Evolutionary conservation across 2,329 filamentous ascomycete genomes (phyloP).

Genomic region (Xylaria arbuscula): DNA sequence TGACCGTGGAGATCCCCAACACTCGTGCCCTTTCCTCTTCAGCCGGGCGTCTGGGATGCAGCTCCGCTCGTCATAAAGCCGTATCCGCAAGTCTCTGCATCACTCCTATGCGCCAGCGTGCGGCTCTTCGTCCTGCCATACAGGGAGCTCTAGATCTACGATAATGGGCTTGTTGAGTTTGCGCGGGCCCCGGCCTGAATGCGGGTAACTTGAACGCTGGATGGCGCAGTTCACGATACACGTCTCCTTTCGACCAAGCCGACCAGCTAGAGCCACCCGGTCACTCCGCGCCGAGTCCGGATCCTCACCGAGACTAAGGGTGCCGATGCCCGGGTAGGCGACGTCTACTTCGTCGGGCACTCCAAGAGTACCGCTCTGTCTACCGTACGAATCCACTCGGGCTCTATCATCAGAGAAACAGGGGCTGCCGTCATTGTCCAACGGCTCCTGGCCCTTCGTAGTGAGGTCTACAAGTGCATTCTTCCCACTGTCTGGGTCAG

Average conservation of each 20-base stretch:
- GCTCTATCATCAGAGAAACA: background rate
- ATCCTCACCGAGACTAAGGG: slow-evolving; percentile 56
- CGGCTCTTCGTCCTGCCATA: slow-evolving; percentile 55
- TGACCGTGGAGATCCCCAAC: slow-evolving; percentile 3
- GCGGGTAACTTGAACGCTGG: slow-evolving; percentile 74
- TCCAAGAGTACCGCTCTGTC: background rate
- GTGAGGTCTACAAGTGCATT: slow-evolving; percentile 73
- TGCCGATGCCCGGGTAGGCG: slow-evolving; percentile 43
- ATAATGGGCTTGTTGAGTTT: slow-evolving; percentile 82
- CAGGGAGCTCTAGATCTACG: slow-evolving; percentile 80
- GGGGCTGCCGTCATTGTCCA: slow-evolving; percentile 59
- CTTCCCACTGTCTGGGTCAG: slow-evolving; percentile 65
- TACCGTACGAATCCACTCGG: background rate
- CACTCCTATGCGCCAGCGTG: background rate
- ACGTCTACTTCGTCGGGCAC: slow-evolving; percentile 1
- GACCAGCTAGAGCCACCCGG: slow-evolving; percentile 53
- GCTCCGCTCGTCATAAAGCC: slow-evolving; percentile 17
- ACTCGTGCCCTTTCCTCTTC: slow-evolving; percentile 4
- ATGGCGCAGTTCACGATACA: slow-evolving; percentile 85
- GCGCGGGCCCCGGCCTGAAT: slow-evolving; percentile 63
- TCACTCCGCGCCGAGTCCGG: slow-evolving; percentile 57
- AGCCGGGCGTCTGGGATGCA: background rate
- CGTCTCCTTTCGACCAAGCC: slow-evolving; percentile 70
- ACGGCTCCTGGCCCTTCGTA: slow-evolving; percentile 52
- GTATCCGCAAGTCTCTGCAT: background rate